Evolutionary conservation across 768 basidiomycete species (phyloP), one percentile per base, ranked within the genome.

Genomic region (Boletellus emodensis): DNA sequence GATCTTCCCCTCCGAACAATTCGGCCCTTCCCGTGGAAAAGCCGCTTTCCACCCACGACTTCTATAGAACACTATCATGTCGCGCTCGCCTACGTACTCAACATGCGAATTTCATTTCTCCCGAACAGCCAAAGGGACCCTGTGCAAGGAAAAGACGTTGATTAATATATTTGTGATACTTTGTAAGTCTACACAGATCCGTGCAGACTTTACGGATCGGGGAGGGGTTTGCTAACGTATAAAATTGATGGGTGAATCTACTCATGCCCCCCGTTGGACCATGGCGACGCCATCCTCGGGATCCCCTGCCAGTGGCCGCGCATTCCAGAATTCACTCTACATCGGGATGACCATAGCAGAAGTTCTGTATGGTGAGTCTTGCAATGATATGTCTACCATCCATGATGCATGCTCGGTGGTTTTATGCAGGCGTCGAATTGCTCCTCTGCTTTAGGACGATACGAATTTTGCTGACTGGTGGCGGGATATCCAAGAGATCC

Each of bases 401-500:
- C 20, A 46, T 15, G 15, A 35, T 33, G 4, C 32, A 17, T 6
- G 26, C 37, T 36, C 33, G 46, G 18, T 1, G 4, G 9, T n/a
- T n/a, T 33, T 30, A 17, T 32, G 34, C 44, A 66, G 64, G 64
- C 18, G 38, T 68, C 1, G 51, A 63, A 18, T 22, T 66, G 5
- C 6, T 57, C 24, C 56, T 65, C 26, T 68, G 66, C 45, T 49
- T 68, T 9, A 49, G 48, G 30, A 60, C 64, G n/a, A 51, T 66
- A 2, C 42, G 34, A 1, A 37, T 48, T 17, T 22, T 61, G 15
- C 37, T 63, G 5, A 37, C 36, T 6, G 43, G 18, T 18, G 39
- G 9, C 38, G 43, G 48, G 15, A 41, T 37, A 6, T 38, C 33
- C 3, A 61, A 34, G 20, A 55, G 30, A 40, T 51, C 53, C 1